These are phyloP conservation scores for Suillus clintonianus DNA, from an alignment of 768 basidiomycete genomes.

Conservation along the genomic window DNA sequence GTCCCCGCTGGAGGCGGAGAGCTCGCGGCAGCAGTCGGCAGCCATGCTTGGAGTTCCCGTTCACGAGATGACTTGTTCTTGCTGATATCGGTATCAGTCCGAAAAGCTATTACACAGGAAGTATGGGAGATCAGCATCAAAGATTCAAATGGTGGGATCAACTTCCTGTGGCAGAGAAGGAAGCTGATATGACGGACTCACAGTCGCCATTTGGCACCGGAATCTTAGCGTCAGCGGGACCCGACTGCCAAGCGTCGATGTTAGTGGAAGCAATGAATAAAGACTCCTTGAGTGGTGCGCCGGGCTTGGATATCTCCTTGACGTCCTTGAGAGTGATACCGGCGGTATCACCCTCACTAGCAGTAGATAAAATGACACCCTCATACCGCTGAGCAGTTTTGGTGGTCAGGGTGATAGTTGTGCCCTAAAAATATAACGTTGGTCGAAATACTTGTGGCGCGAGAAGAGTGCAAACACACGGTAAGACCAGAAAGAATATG, in stretches of 20 bases:
- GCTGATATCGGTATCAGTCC: conserved; percentile 81
- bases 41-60: conserved; percentile 84
- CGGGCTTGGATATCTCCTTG: conserved; percentile 68
- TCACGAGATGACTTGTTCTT: conserved; percentile 57
- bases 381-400: conserved; percentile 75
- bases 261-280: conserved; percentile 71
- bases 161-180: conserved; percentile 3
- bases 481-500: conserved; percentile 70
- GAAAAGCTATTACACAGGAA: conserved; percentile 56
- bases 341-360: conserved; percentile 62
- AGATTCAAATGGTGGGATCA: background rate
- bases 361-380: conserved; percentile 65
- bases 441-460: conserved; percentile 16
- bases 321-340: conserved; percentile 80
- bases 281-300: conserved; percentile 68
- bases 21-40: conserved; percentile 42
- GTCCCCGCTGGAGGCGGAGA: conserved; percentile 25
- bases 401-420: conserved; percentile 73
- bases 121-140: conserved; percentile 15
- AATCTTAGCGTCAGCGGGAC: conserved; percentile 65
- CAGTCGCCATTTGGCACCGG: conserved; percentile 65
- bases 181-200: conserved; percentile 38
- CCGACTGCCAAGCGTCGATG: conserved; percentile 73
- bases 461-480: conserved; percentile 44
- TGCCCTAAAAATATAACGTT: conserved; percentile 51